A percentile compares a stretch with the other conserved stretches of the same genome.
Conservation (phyloP, 208 protist genomes). For the Leishmania amazonensis region DNA sequence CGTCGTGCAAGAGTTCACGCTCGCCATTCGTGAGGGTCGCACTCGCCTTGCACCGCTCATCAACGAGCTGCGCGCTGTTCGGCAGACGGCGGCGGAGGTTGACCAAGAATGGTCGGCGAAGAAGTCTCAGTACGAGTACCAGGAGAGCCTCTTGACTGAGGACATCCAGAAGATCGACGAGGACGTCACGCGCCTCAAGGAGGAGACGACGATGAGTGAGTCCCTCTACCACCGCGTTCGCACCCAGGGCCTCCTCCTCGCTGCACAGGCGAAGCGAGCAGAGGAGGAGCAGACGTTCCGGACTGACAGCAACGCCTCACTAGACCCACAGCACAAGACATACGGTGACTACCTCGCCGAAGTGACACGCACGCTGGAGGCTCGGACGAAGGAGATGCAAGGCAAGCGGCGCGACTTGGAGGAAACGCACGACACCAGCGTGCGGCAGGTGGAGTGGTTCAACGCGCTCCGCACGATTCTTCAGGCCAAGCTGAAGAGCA, state of each 20-base stretch:
- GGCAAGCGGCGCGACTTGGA: slow-evolving; percentile 77
- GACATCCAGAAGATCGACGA: slow-evolving; percentile 87
- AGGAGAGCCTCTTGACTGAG: slow-evolving; percentile 80
- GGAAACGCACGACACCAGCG: slow-evolving; percentile 75
- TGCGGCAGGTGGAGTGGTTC: slow-evolving; percentile 86
- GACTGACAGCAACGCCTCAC: slow-evolving; percentile 23
- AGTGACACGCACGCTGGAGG: slow-evolving; percentile 53
- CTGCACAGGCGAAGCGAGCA: slow-evolving; percentile 51
- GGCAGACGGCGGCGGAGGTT: slow-evolving; percentile 81
- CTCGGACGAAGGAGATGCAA: slow-evolving; percentile 73
- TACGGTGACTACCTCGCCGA: slow-evolving; percentile 59
- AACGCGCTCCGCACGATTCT: slow-evolving; percentile 39
- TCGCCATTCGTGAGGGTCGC: slow-evolving; percentile 82
- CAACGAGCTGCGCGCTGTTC: slow-evolving; percentile 84
- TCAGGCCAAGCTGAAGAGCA: slow-evolving; percentile 31
- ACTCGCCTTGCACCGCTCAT: slow-evolving; percentile 88
- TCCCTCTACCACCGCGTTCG: slow-evolving; percentile 86
- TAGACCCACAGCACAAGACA: slow-evolving; percentile 68
- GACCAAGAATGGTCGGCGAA: slow-evolving; percentile 86
- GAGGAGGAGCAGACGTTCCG: slow-evolving; percentile 63
- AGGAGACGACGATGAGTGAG: slow-evolving; percentile 76
- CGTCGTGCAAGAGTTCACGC: slow-evolving; percentile 88
- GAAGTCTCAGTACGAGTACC: slow-evolving; percentile 89
- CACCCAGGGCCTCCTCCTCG: slow-evolving; percentile 57
- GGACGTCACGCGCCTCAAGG: slow-evolving; percentile 72